These are phyloP conservation scores for Colletotrichum cordylinicola DNA, from an alignment of 2,329 filamentous ascomycete genomes.

Conservation along the genomic window DNA sequence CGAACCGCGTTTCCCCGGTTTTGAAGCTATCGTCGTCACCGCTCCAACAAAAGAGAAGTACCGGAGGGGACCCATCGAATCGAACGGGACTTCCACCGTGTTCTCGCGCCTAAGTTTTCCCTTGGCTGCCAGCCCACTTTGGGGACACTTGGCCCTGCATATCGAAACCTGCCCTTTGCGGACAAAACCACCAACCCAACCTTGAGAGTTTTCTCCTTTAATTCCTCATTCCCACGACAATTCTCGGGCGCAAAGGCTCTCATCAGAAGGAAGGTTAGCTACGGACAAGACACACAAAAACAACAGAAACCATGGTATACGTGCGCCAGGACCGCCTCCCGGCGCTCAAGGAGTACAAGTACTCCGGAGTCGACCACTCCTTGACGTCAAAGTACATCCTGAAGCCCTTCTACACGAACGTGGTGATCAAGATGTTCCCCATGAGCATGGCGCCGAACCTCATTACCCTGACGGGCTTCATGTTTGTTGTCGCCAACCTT, in stretches of 20 bases:
- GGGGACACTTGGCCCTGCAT: slow-evolving; percentile 3
- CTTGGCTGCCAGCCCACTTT: neutral
- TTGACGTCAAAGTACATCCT: slow-evolving; percentile 90
- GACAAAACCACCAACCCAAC: neutral
- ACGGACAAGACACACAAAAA: neutral
- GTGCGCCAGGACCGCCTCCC: slow-evolving; percentile 90
- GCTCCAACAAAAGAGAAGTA: neutral
- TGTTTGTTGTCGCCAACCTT: slow-evolving; percentile 88
- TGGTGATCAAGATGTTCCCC: slow-evolving; percentile 93
- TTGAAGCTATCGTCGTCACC: slow-evolving; percentile 22
- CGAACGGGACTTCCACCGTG: neutral
- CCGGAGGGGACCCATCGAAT: neutral
- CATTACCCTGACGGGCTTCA: slow-evolving; percentile 91
- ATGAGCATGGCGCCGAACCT: slow-evolving; percentile 90
- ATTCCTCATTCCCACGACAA: neutral
- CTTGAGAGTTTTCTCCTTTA: neutral
- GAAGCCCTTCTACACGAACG: slow-evolving; percentile 96
- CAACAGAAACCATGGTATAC: slow-evolving; percentile 76
- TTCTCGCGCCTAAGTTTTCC: neutral
- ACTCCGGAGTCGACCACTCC: slow-evolving; percentile 89
- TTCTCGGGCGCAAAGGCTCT: neutral
- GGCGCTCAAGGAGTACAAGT: slow-evolving; percentile 93
- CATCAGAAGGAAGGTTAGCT: neutral
- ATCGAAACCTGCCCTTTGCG: neutral
- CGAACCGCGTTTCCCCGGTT: neutral